phyloP scores from a whole-genome alignment of 768 basidiomycete species.

The Termitomyces sp. region DNA sequence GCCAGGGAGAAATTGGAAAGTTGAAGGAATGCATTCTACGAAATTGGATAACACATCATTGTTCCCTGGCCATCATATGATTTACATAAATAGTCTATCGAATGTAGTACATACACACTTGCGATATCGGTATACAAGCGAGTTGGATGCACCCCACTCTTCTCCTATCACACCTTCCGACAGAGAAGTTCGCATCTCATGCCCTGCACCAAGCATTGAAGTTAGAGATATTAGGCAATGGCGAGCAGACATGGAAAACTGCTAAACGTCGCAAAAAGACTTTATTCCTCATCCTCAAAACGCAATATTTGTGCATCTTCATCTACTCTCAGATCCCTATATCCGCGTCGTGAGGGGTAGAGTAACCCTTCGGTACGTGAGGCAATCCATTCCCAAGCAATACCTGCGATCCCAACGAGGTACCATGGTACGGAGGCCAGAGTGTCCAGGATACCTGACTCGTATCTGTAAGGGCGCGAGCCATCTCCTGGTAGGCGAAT shows the following conservation, averaged over 20 bases:
- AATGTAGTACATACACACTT: neutral
- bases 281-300: constrained; percentile 73
- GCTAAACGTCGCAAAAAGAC: neutral
- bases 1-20: constrained; percentile 9
- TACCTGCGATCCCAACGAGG: constrained; percentile 70
- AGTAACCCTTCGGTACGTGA: constrained; percentile 39
- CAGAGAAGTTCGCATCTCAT: neutral
- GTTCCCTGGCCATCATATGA: neutral
- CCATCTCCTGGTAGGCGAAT: constrained; percentile 73
- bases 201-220: neutral
- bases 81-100: neutral
- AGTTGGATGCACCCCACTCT: neutral
- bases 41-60: too few species aligned
- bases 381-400: constrained; percentile 64
- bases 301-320: constrained; percentile 84
- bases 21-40: neutral
- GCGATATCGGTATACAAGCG: neutral
- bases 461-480: constrained; percentile 21
- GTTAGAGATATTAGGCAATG: neutral
- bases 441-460: constrained; percentile 55
- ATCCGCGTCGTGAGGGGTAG: constrained; percentile 56
- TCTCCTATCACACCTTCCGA: neutral
- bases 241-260: neutral
- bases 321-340: constrained; percentile 74
- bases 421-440: constrained; percentile 90